A percentile compares a stretch with the other conserved stretches of the same genome.
Conservation (phyloP, 1,139 yeast species). For the Taphrina flavorubra region DNA sequence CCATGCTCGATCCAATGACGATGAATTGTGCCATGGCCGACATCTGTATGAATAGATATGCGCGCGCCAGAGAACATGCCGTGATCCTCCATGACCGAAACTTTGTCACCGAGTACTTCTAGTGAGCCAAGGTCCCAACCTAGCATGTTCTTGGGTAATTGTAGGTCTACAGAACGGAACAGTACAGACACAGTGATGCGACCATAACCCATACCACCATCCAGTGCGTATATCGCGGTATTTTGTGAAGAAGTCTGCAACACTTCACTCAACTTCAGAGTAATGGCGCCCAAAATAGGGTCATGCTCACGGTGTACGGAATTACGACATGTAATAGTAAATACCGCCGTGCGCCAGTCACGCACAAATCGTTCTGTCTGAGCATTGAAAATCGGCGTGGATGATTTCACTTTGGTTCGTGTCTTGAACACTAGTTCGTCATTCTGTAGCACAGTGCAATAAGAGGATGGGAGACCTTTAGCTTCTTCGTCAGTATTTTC, state of each 20-base stretch:
- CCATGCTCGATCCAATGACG: constrained; percentile 19
- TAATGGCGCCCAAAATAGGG: constrained; percentile 40
- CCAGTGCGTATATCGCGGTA: constrained; percentile 36
- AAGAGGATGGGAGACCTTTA: constrained; percentile 38
- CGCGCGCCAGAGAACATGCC: constrained; percentile 30
- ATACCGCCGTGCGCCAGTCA: constrained; percentile 41
- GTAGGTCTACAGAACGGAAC: constrained; percentile 39
- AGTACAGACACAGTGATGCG: constrained; percentile 39
- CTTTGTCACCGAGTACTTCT: constrained; percentile 25
- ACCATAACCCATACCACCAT: constrained; percentile 43
- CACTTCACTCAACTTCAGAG: constrained; percentile 36
- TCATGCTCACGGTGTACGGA: constrained; percentile 41
- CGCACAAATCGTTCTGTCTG: constrained; percentile 41
- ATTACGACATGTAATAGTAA: constrained; percentile 39
- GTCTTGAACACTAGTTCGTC: constrained; percentile 41
- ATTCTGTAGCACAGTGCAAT: constrained; percentile 38
- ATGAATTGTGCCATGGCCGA: constrained; percentile 19
- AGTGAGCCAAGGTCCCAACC: constrained; percentile 43
- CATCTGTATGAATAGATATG: constrained; percentile 24
- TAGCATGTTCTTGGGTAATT: constrained; percentile 34
- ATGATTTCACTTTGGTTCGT: constrained; percentile 39
- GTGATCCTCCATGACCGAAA: constrained; percentile 22
- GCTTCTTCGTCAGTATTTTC: constrained; percentile 42
- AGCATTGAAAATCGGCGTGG: constrained; percentile 41
- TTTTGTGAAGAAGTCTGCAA: constrained; percentile 39